Evolutionary conservation across 306 rosid species (phyloP), one percentile per base, ranked within the genome.

Genomic region (Fragaria iinumae): DNA sequence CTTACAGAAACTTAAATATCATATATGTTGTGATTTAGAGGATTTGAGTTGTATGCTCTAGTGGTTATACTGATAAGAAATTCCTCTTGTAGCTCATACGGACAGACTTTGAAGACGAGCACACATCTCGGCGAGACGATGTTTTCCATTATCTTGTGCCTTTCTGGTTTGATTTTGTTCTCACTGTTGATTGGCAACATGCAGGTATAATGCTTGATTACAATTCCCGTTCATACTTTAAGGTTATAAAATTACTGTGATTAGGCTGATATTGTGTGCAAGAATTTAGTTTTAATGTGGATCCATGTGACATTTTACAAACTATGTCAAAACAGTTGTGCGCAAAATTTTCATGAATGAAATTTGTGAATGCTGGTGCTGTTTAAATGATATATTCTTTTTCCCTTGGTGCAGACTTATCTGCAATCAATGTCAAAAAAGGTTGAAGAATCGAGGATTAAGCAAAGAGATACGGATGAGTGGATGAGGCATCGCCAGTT

Each of bases 401-500:
- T 53, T 34, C 45, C 27, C 27, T 60, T 81, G 77, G 79, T 65
- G 81, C 80, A 92, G 97, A 87, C 91, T 53, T 95, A 89, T 79
- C 86, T 92, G 87, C 84, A 84, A 81, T 92, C 97, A 6, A 95
- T 92, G 88, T 74, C 92, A 10, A 84, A 84, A 43, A 90, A 93
- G 76, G 82, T 95, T 20, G 97, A 95, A 81, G 97, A 92, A 78
- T 90, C 97, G 96, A 90, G 97, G 90, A 77, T 95, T 45, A 83
- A 87, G 80, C 87, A 88, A 79, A 88, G 81, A 80, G 99, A 95
- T 27, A 92, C 96, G 0, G 97, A 95, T 81, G 96, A 95, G 80
- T 95, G 99, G 97, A 95, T 90, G 99, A 89, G 97, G 83, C 97
- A 88, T 75, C 93, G 97, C 34, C 97, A 87, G 77, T 84, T 92